Percentiles rank a stretch among this genome's conserved stretches.
These are phyloP conservation scores for Alternaria triticina DNA, from an alignment of 2,329 filamentous ascomycete species.

Conservation along the genomic window DNA sequence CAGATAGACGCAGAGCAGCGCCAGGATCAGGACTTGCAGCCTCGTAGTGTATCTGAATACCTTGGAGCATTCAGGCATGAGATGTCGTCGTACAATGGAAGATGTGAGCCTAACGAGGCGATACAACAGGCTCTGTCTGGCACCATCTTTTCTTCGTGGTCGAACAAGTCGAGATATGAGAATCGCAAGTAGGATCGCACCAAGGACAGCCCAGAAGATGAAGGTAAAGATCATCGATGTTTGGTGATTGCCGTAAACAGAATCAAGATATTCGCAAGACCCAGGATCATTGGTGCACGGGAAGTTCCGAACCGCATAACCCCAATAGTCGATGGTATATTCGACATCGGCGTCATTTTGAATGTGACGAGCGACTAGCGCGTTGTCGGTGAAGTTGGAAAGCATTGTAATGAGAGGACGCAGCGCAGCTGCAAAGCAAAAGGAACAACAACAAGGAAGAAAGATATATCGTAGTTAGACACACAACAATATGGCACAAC, in stretches of 20 bases:
- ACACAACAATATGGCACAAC: neutral
- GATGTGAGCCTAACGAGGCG: slow-evolving; percentile 1
- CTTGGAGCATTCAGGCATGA: slow-evolving; percentile 3
- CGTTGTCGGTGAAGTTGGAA: slow-evolving; percentile 2
- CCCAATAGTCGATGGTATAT: slow-evolving; percentile 12
- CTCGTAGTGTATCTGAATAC: slow-evolving; percentile 5
- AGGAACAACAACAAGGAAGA: neutral
- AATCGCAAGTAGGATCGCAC: neutral
- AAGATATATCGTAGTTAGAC: neutral
- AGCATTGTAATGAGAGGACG: slow-evolving; percentile 4
- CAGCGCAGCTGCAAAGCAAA: slow-evolving; percentile 9
- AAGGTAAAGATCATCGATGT: slow-evolving; percentile 12
- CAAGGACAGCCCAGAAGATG: slow-evolving; percentile 6
- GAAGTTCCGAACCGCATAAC: slow-evolving; percentile 8
- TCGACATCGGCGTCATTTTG: slow-evolving; percentile 4
- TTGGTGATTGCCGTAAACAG: slow-evolving; percentile 5
- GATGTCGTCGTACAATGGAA: neutral
- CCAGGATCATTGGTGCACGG: slow-evolving; percentile 8
- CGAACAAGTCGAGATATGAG: slow-evolving; percentile 2
- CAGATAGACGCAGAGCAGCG: slow-evolving; percentile 6
- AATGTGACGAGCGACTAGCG: slow-evolving; percentile 10
- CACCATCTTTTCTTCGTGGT: slow-evolving; percentile 1
- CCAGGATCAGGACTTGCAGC: slow-evolving; percentile 5
- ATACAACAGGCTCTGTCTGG: slow-evolving; percentile 4
- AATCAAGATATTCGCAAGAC: slow-evolving; percentile 9